These are phyloP conservation scores for Didymellaceae sp. DNA, from an alignment of 2,329 filamentous ascomycete genomes.

Conservation along the genomic window DNA sequence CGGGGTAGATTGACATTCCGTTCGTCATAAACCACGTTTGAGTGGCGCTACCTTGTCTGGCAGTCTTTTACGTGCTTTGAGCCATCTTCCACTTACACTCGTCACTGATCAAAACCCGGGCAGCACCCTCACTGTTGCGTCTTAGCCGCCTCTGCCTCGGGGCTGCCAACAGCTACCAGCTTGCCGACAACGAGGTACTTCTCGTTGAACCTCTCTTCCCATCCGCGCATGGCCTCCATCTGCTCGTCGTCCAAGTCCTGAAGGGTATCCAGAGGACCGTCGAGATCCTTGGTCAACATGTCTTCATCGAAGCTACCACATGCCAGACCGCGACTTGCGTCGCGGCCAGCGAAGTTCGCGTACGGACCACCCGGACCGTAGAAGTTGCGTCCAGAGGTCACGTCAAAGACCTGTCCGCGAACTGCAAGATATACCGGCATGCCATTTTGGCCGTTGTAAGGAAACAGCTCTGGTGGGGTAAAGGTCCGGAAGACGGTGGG, in stretches of 20 bases:
- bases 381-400: constrained; percentile 84
- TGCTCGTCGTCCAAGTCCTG: constrained; percentile 75
- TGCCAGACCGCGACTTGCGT: constrained; percentile 80
- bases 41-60: too few relatives aligned
- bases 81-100: too few relatives aligned
- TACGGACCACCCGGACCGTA: constrained; percentile 97
- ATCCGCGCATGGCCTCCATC: constrained; percentile 82
- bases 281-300: constrained; percentile 75
- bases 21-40: too few relatives aligned
- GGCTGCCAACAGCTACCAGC: constrained; percentile 70
- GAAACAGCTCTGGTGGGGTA: constrained; percentile 80
- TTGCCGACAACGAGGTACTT: constrained; percentile 96
- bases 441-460: constrained; percentile 78
- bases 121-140: constrained; percentile 27
- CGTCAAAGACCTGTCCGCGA: constrained; percentile 89
- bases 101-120: too few relatives aligned
- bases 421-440: constrained; percentile 89
- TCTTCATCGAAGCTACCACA: constrained; percentile 24
- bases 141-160: constrained; percentile 56
- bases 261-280: constrained; percentile 80
- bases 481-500: constrained; percentile 88
- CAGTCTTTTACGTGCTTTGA: background rate
- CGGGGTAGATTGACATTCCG: too few relatives aligned
- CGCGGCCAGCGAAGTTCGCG: constrained; percentile 91
- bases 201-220: constrained; percentile 91